Percentiles rank a stretch among this genome's conserved stretches.
Evolutionary conservation across 129 eudicot species (phyloP).

Genomic region (Pseudognaphalium luteoalbum): DNA sequence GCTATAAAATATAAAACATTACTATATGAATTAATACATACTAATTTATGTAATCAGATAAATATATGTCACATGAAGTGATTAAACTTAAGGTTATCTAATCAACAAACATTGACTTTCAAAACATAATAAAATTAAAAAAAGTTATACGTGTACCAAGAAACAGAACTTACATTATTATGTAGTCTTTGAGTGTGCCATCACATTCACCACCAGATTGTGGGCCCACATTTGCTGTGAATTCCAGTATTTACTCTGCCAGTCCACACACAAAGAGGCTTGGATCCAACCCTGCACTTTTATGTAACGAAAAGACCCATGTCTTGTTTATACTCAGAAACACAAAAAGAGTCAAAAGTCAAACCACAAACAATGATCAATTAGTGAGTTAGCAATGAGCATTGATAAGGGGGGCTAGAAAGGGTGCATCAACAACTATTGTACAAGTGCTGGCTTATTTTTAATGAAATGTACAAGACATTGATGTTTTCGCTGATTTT

Average conservation of each 20-base stretch:
- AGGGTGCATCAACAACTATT: slow-evolving; percentile 19
- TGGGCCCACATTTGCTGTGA: slow-evolving; percentile 37
- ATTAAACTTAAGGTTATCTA: background rate
- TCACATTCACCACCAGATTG: slow-evolving; percentile 44
- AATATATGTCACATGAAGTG: background rate
- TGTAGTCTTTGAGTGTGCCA: slow-evolving; percentile 29
- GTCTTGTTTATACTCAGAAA: slow-evolving; percentile 33
- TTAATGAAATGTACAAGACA: slow-evolving; percentile 35
- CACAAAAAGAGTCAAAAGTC: slow-evolving; percentile 36
- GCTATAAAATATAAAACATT: background rate
- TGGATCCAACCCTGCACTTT: slow-evolving; percentile 40
- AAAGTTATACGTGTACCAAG: background rate
- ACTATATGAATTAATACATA: background rate
- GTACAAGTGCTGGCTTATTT: slow-evolving; percentile 27
- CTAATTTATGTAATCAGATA: background rate
- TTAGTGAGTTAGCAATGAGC: slow-evolving; percentile 27
- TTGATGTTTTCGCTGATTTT: slow-evolving; percentile 31
- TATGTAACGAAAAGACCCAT: slow-evolving; percentile 37
- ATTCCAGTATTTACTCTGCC: slow-evolving; percentile 29
- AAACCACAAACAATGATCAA: slow-evolving; percentile 35
- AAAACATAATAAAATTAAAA: background rate
- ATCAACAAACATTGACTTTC: slow-evolving; percentile 7
- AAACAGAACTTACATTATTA: slow-evolving; percentile 27
- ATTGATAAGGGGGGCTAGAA: slow-evolving; percentile 18
- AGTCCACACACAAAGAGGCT: slow-evolving; percentile 21